Percentiles rank a stretch among this genome's conserved stretches.
These are phyloP conservation scores for Rhodomyrtus tomentosa DNA, from an alignment of 345 rosid species.

Conservation along the genomic window DNA sequence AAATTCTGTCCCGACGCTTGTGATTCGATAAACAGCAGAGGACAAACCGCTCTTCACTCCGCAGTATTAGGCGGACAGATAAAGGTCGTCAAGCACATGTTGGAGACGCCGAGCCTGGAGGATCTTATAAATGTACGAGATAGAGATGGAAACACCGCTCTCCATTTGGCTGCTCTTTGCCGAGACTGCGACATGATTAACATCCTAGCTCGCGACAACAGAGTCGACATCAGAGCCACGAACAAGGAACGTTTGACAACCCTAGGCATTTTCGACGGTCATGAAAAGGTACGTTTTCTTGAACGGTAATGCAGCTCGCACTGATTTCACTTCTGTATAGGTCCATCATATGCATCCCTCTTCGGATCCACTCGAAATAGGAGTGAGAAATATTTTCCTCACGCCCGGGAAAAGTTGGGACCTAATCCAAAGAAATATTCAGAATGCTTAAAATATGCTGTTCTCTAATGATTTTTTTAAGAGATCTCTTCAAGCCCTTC, in stretches of 20 bases:
- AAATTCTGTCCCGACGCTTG: constrained; percentile 2
- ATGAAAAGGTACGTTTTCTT: not conserved
- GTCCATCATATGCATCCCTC: not conserved
- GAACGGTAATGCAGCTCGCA: not conserved
- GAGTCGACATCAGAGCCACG: not conserved
- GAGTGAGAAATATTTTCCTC: not conserved
- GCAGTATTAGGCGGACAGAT: constrained; percentile 5
- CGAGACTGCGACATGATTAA: not conserved
- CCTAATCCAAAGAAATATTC: not conserved
- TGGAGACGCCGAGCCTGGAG: not conserved
- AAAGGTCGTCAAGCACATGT: not conserved
- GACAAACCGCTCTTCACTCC: constrained; percentile 14
- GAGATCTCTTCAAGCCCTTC: not conserved
- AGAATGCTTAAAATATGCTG: not conserved
- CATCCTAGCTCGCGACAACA: not conserved
- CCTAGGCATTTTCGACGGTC: not conserved
- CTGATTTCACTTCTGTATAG: not conserved
- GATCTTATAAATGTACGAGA: constrained; percentile 11
- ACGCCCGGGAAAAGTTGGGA: not conserved
- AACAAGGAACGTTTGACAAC: constrained; percentile 8
- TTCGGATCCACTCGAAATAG: not conserved
- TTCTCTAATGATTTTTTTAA: not conserved
- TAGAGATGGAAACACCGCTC: constrained; percentile 17
- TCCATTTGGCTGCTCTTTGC: constrained; percentile 15
- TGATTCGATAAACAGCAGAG: not conserved